Base-by-base conservation (phyloP, 2,329 filamentous ascomycete genomes). In the Ophiostoma sp. region DNA sequence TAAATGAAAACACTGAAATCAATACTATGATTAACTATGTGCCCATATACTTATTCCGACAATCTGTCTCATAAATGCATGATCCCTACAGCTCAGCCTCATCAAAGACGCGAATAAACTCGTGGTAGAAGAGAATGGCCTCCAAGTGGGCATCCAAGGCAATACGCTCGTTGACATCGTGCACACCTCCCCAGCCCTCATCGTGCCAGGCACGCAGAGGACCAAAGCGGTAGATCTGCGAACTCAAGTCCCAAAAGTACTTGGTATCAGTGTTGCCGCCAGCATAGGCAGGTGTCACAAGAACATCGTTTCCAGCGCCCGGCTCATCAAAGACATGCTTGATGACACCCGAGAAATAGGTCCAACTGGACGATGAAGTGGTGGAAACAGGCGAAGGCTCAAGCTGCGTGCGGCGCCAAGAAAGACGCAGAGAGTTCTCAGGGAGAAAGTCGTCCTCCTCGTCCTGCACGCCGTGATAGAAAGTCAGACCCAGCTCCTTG, bases 301-400 rank as follows among this genome's bases (percentile, higher is more conserved):
- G 15, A 2, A 59, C 55, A 19, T 59, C 55, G 17, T 59, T 59
- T 15, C 55, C 55, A 15, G 28, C 28, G 12, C 55, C 55, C 8
- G 55, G 55, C 15, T 31, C 55, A n/a, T 59, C 55, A 59, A 59
- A 59, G 28, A 59, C 55, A n/a, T 59, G 55, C 28, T 59, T 59
- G 55, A 59, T 59, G 17, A 59, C 55, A 19, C 55, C 55, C 12
- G 55, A 59, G 28, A 59, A 59, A 19, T 59, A 59, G 7, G 28
- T 33, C 55, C 55, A 59, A 28, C 55, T 59, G 55, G 55, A 15
- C 2, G 55, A 59, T 3, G 55, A 33, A 1, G 55, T 59, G 15
- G 7, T 19, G 5, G 55, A 59, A 2, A 59, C 55, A 2, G 55
- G 55, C 17, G 55, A 59, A 5, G 55, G 55, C 55, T 59, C 55